Evolutionary conservation across 2,329 filamentous ascomycete species (phyloP).

Genomic region (Didymella lethalis): DNA sequence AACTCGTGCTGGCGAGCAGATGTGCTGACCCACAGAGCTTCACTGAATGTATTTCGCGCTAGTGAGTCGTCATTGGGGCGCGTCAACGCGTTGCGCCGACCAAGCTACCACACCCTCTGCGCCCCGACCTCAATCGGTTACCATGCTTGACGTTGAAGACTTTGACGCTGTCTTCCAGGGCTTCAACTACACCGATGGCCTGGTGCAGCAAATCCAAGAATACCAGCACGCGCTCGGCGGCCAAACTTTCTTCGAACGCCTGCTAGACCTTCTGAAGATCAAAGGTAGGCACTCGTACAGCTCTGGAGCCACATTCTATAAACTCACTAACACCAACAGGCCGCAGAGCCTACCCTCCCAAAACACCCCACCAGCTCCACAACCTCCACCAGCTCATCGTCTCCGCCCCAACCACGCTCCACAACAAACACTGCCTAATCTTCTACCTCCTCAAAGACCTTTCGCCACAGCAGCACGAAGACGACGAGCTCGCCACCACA

Average conservation of each 20-base stretch:
- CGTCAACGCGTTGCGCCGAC: constrained; percentile 15
- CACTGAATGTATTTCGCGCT: constrained; percentile 8
- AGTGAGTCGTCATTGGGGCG: constrained; percentile 15
- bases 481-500: constrained; percentile 60
- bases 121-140: background rate
- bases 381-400: constrained; percentile 75
- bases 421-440: constrained; percentile 82
- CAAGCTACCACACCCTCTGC: constrained; percentile 7
- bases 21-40: no score
- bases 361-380: constrained; percentile 70
- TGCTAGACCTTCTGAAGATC: constrained; percentile 74
- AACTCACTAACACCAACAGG: constrained; percentile 43
- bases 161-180: constrained; percentile 72
- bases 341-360: constrained; percentile 77
- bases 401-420: constrained; percentile 68
- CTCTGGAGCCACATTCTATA: constrained; percentile 6
- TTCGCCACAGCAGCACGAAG: constrained; percentile 58
- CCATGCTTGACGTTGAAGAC: constrained; percentile 70
- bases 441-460: constrained; percentile 86
- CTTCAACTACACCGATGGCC: constrained; percentile 36
- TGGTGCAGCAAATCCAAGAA: constrained; percentile 66
- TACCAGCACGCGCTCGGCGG: constrained; percentile 74
- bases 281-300: constrained; percentile 62
- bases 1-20: background rate
- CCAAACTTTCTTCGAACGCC: constrained; percentile 79